These are phyloP conservation scores for Neurospora intermedia DNA, from an alignment of 495 filamentous ascomycete genomes.

Conservation along the genomic window DNA sequence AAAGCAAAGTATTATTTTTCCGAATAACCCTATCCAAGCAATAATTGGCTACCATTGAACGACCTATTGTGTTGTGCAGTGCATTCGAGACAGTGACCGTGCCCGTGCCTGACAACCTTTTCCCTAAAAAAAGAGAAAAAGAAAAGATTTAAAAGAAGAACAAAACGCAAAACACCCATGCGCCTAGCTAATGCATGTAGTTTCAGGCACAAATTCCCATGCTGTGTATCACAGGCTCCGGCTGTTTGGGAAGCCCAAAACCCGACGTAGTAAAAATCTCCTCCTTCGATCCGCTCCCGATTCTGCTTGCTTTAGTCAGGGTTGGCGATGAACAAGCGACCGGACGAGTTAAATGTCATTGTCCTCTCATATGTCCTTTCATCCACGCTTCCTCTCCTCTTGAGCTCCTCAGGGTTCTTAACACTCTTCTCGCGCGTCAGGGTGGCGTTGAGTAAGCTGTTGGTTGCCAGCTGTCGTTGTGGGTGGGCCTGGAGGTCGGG, in stretches of 20 bases:
- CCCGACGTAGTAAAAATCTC: not conserved
- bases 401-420: slow-evolving; percentile 63
- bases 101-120: not conserved
- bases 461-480: slow-evolving; percentile 33
- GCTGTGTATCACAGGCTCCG: not conserved
- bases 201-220: not conserved
- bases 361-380: slow-evolving; percentile 87
- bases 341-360: slow-evolving; percentile 61
- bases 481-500: slow-evolving; percentile 29
- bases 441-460: slow-evolving; percentile 40
- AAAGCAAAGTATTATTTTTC: not conserved
- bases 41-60: not conserved
- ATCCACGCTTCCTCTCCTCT: slow-evolving; percentile 84
- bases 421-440: slow-evolving; percentile 53
- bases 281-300: not conserved
- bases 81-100: not conserved
- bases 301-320: slow-evolving; percentile 50
- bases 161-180: not conserved
- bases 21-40: not conserved
- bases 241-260: not conserved
- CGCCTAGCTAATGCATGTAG: not conserved
- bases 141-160: not conserved
- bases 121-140: not conserved
- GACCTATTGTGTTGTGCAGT: not conserved
- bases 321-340: slow-evolving; percentile 86